A percentile compares a stretch with the other conserved stretches of the same genome.
phyloP scores from a whole-genome alignment of 2,329 filamentous ascomycete species.

The Sarocladiaceae sp. region DNA sequence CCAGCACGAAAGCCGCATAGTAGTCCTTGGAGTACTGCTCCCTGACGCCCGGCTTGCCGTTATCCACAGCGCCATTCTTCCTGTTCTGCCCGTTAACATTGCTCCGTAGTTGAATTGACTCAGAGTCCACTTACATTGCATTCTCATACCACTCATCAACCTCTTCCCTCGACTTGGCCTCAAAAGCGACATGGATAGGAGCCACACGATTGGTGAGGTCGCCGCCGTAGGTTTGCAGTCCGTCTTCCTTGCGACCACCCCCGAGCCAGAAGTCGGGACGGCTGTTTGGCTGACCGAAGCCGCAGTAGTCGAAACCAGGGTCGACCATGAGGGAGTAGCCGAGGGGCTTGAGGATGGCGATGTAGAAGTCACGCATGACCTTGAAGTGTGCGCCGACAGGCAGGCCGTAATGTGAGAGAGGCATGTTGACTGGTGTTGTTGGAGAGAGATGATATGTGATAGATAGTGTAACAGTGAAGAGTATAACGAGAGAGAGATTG shows the following conservation, averaged over 20 bases:
- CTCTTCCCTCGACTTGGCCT: neutral
- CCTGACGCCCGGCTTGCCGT: slow-evolving; percentile 40
- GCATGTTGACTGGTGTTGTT: neutral
- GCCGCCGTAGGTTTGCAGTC: neutral
- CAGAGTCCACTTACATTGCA: neutral
- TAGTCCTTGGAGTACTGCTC: slow-evolving; percentile 38
- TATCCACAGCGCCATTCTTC: slow-evolving; percentile 16
- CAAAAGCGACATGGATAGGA: slow-evolving; percentile 2
- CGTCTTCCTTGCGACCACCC: neutral
- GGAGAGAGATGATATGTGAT: neutral
- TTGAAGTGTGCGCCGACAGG: slow-evolving; percentile 1
- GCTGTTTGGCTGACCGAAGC: neutral
- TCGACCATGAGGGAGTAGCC: slow-evolving; percentile 25
- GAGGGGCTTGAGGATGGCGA: slow-evolving; percentile 27
- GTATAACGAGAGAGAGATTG: no score
- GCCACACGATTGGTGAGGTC: neutral
- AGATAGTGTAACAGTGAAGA: no score
- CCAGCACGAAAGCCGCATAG: slow-evolving; percentile 44
- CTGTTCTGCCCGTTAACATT: neutral
- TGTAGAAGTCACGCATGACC: slow-evolving; percentile 21
- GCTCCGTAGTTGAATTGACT: neutral
- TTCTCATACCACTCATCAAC: slow-evolving; percentile 6
- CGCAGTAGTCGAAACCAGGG: neutral
- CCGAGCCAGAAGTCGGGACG: slow-evolving; percentile 23
- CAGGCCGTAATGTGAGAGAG: slow-evolving; percentile 3